A percentile compares a stretch with the other conserved stretches of the same genome.
These are phyloP conservation scores for Leishmania tarentolae DNA, from an alignment of 208 protist species.

Conservation along the genomic window DNA sequence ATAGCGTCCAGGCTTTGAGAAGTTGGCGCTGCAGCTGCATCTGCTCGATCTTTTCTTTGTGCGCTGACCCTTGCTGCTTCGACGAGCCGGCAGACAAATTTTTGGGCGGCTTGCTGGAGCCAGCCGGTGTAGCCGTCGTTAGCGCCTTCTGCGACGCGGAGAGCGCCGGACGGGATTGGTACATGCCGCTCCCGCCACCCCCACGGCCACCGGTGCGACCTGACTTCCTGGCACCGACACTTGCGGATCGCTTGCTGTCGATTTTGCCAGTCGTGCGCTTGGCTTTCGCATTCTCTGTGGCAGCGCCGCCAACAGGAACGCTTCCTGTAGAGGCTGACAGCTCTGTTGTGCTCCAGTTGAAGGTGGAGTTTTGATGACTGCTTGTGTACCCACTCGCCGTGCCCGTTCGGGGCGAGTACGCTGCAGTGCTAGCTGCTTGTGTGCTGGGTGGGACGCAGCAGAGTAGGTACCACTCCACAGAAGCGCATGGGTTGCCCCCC, in stretches of 20 bases:
- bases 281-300: not conserved
- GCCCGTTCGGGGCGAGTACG: conserved; percentile 12
- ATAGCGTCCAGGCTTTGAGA: conserved; percentile 24
- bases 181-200: conserved; percentile 2
- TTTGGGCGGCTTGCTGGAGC: not conserved
- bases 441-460: conserved; percentile 23
- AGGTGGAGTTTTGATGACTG: conserved; percentile 4
- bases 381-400: conserved; percentile 11
- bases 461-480: conserved; percentile 19
- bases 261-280: conserved; percentile 2
- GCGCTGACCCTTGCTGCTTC: not conserved
- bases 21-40: conserved; percentile 20
- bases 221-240: conserved; percentile 10
- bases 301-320: not conserved
- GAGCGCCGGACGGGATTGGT: conserved; percentile 3
- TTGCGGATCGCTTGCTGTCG: conserved; percentile 23
- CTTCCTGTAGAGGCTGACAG: not conserved
- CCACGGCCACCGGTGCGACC: conserved; percentile 13
- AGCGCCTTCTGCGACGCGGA: conserved; percentile 10
- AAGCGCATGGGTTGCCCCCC: not conserved
- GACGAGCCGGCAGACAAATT: not conserved
- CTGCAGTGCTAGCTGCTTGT: not conserved
- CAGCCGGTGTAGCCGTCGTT: not conserved
- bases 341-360: conserved; percentile 6
- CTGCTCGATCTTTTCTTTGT: not conserved